Evolutionary conservation across 2,329 filamentous ascomycete species (phyloP), one percentile per base, ranked within the genome.

Genomic region (Hysterium pulicare): DNA sequence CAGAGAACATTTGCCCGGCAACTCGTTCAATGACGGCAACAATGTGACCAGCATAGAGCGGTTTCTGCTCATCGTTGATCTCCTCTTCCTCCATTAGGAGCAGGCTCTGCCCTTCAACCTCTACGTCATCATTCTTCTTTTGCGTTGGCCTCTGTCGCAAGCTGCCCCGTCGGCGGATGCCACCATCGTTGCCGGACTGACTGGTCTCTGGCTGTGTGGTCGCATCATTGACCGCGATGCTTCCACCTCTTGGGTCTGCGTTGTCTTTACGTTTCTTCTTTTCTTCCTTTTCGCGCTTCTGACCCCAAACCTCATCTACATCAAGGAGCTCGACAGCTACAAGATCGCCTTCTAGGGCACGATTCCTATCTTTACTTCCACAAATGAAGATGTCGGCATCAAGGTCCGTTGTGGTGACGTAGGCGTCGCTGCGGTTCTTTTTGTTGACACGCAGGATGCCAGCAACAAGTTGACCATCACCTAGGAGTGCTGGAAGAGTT

Each of bases 241-340:
- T 86, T 49, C 86, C 86, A 52, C 84, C 84, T 51, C 91, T 84
- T 45, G 88, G 90, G 64, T 97, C 93, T 24, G 90, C 94, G 46
- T 96, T 95, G 62, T 98, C 93, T 77, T 98, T 98, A 68, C 93
- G 87, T 76, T 97, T 98, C 82, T 98, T 98, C 80, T 98, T 98
- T 69, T 98, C 93, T 71, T 98, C 93, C 69, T 98, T 98, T 69
- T 98, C 93, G 43, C 90, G 88, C 78, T 98, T 98, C 75, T 98
- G 93, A 19, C 86, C 82, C 93, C 93, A 98, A 2, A 98, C 93
- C 64, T 98, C 93, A 64, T 97, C 93, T 6, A 98, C 93, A 61
- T 98, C 91, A 39, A 98, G 82, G 35, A 98, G 83, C 71, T 98
- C 93, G 41, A 98, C 83, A 23, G 93, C 93, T 45, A 98, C 93